Conservation (phyloP, 148 eudicot genomes). For the Rhododendron simsii region DNA sequence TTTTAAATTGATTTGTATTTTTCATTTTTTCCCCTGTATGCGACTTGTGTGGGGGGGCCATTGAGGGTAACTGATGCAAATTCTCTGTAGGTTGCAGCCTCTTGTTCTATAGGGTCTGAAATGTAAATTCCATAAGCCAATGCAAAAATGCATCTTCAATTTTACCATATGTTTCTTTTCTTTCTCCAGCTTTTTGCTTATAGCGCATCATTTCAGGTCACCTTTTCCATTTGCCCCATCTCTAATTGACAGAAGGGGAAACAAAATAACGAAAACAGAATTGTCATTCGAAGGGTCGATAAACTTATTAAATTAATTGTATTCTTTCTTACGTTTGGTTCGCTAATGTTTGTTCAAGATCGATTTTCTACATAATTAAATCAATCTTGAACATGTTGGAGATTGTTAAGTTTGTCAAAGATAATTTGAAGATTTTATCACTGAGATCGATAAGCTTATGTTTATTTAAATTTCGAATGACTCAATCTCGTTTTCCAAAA, state of each 20-base stretch:
- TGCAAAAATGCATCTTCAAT: conserved; percentile 11
- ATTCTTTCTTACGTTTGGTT: background rate
- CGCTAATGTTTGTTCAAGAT: background rate
- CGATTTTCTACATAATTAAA: background rate
- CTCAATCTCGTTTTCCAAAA: too few relatives aligned
- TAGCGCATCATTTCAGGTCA: background rate
- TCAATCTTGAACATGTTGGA: background rate
- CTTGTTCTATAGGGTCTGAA: conserved; percentile 29
- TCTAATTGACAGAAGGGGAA: background rate
- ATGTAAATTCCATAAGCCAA: conserved; percentile 52
- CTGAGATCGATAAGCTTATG: background rate
- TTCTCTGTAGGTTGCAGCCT: conserved; percentile 45
- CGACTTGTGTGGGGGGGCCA: conserved; percentile 7
- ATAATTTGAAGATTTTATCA: background rate
- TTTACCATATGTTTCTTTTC: background rate
- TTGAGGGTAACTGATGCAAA: conserved; percentile 62
- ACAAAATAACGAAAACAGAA: background rate
- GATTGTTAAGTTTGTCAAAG: background rate
- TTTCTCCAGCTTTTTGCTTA: background rate
- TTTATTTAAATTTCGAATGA: background rate
- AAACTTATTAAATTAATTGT: background rate
- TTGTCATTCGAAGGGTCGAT: background rate
- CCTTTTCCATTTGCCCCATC: background rate
- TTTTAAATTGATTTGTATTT: conserved; percentile 26
- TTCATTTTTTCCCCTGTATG: conserved; percentile 14